These are phyloP conservation scores for Geotrichum klebahnii DNA, from an alignment of 1,139 yeast species.

Conservation along the genomic window DNA sequence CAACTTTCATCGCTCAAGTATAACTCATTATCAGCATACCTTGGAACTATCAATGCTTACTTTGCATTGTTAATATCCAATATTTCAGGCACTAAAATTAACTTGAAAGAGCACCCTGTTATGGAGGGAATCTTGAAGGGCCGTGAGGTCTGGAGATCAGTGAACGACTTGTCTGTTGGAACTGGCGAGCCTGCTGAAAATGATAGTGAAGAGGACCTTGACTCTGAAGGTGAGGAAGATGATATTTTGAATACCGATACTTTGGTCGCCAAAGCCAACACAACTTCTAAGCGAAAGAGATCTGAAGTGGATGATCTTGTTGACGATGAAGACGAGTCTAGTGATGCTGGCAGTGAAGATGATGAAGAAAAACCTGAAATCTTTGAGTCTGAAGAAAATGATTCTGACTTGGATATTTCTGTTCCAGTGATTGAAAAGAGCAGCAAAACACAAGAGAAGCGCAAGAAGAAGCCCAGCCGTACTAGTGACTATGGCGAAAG, in stretches of 20 bases:
- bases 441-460: conserved; percentile 23
- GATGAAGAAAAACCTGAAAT: conserved; percentile 33
- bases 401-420: conserved; percentile 46
- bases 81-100: conserved; percentile 51
- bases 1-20: conserved; percentile 40
- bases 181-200: conserved; percentile 23
- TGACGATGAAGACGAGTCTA: conserved; percentile 26
- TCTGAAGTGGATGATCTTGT: conserved; percentile 31
- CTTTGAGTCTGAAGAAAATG: conserved; percentile 30
- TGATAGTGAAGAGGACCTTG: conserved; percentile 15
- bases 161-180: conserved; percentile 28
- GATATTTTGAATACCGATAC: conserved; percentile 22
- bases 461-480: conserved; percentile 29
- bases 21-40: conserved; percentile 69
- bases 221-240: conserved; percentile 28
- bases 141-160: conserved; percentile 76
- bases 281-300: conserved; percentile 21
- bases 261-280: conserved; percentile 20
- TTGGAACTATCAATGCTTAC: conserved; percentile 70
- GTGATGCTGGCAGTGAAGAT: conserved; percentile 16
- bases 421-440: conserved; percentile 41
- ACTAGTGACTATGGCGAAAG: conserved; percentile 59
- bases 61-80: conserved; percentile 65
- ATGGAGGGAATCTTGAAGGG: conserved; percentile 81
- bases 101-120: conserved; percentile 80